These are phyloP conservation scores for Cyberlindnera saturnus DNA, from an alignment of 805 yeast species.

Conservation along the genomic window DNA sequence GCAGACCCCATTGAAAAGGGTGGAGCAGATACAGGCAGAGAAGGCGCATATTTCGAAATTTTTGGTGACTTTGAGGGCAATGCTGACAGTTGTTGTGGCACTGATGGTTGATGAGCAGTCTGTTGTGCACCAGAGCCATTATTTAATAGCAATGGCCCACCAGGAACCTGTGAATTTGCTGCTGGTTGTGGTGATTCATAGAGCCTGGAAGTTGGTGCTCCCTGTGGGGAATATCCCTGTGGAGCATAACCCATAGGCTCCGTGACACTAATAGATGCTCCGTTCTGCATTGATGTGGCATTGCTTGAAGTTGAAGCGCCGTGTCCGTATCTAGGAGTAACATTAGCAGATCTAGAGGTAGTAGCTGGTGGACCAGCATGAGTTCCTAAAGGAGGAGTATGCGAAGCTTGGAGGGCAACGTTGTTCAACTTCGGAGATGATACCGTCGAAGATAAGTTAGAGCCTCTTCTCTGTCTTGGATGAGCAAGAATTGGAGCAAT, in stretches of 20 bases:
- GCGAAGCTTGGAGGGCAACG: background rate
- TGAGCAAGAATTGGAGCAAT: conserved; percentile 22
- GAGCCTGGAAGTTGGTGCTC: too few species aligned
- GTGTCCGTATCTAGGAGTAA: too few species aligned
- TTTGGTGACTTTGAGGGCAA: background rate
- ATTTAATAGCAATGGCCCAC: too few species aligned
- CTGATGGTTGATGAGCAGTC: background rate
- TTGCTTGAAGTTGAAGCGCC: too few species aligned
- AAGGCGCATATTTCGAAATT: background rate
- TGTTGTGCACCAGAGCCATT: too few species aligned
- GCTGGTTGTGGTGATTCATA: too few species aligned
- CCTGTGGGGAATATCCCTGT: too few species aligned
- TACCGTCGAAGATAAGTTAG: background rate
- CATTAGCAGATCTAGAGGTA: background rate
- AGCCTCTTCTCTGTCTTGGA: background rate
- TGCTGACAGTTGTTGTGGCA: background rate
- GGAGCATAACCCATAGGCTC: too few species aligned
- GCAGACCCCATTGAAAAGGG: conserved; percentile 4
- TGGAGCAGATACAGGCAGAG: background rate
- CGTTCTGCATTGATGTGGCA: too few species aligned
- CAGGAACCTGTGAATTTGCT: too few species aligned
- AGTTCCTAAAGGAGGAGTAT: background rate
- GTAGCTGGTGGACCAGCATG: background rate
- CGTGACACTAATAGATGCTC: too few species aligned
- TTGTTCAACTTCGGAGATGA: background rate